Percentiles rank a stretch among this genome's conserved stretches.
phyloP scores from a whole-genome alignment of 306 rosid species.

The Prunus davidiana region DNA sequence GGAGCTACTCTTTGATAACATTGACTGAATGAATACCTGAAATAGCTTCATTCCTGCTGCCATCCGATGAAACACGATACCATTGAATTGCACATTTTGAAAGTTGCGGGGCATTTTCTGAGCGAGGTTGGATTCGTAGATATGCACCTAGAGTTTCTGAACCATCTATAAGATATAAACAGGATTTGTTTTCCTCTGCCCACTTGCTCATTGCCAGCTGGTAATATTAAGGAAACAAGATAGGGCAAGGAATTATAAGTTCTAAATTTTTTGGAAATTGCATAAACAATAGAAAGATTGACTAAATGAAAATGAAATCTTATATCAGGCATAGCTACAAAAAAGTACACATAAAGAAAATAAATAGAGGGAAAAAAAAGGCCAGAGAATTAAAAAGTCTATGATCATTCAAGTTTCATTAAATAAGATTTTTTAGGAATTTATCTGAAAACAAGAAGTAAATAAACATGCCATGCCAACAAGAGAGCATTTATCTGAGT shows the following conservation, averaged over 20 bases:
- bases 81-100: constrained; percentile 82
- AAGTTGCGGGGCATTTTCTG: constrained; percentile 57
- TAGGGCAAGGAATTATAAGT: not conserved
- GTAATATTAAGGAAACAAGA: constrained; percentile 13
- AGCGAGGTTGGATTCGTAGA: constrained; percentile 57
- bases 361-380: too few species aligned
- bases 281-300: not conserved
- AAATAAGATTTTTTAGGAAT: not conserved
- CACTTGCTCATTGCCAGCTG: constrained; percentile 87
- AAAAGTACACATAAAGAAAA: too few species aligned
- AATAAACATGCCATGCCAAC: not conserved
- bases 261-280: not conserved
- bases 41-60: constrained; percentile 80
- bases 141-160: constrained; percentile 71
- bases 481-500: not conserved
- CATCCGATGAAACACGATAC: constrained; percentile 82
- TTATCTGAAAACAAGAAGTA: not conserved
- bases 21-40: constrained; percentile 50
- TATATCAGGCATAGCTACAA: not conserved
- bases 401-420: not conserved
- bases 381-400: not conserved
- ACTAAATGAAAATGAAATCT: not conserved
- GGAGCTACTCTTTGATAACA: constrained; percentile 1
- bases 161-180: constrained; percentile 58
- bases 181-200: constrained; percentile 61